Base-by-base conservation (phyloP, 495 filamentous ascomycete genomes). In the Cryomyces minteri region DNA sequence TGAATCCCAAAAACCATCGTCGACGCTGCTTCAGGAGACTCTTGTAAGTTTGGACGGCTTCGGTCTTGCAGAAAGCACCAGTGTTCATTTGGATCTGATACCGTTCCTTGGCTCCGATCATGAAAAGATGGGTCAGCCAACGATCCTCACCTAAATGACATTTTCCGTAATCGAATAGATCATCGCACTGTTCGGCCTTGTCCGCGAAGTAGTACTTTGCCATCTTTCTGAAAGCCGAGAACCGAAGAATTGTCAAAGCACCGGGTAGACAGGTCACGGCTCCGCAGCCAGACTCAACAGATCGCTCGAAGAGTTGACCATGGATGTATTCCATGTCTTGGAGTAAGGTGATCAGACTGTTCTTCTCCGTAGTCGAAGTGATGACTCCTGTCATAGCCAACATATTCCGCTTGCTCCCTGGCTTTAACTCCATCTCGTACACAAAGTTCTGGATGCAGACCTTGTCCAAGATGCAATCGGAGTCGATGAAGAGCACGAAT, bases 241-340 rank as follows among this genome's bases (percentile, higher is more conserved):
- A 94, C 41, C 90, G 82, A 14, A 98, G 65, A 62, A 95, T 94
- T 4, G 90, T 98, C 43, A 98, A 67, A 10, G 90, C 90, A 4
- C 90, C 90, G 5, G 90, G 90, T 34, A 98, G 71, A 63, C 90
- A 98, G 11, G 88, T 96, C 36, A 98, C 88, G 4, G 90, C 77
- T 31, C 90, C 90, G 55, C 90, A 96, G 41, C 80, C 85, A 11
- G 90, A 96, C 60, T 98, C 90, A 2, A 98, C 88, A 0, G 88
- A 90, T 28, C 90, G 80, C 61, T 98, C 90, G 55, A 96, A 95
- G 10, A 98, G 77, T 60, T 98, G 90, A 5, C 90, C 90, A 60
- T 98, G 90, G 40, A 95, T 80, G 53, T 98, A 98, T 63, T 98
- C 90, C 78, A 98, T 90, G 51, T 98, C 90, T 58, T 98, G 90